A percentile compares a stretch with the other conserved stretches of the same genome.
Evolutionary conservation across 1,284 basidiomycete species (phyloP).

Genomic region (Cryptococcus sp.): DNA sequence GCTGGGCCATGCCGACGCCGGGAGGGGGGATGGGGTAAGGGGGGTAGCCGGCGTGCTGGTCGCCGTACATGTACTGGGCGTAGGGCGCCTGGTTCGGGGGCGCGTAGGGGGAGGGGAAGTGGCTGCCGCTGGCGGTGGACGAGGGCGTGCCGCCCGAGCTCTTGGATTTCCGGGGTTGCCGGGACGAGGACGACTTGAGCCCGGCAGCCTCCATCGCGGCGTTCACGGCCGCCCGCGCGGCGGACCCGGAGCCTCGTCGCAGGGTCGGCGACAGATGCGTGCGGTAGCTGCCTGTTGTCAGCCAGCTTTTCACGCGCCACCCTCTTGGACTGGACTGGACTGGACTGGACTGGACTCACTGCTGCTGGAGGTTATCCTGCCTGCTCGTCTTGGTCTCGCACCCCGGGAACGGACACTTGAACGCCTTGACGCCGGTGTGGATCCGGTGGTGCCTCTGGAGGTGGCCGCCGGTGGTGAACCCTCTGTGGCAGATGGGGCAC

Average conservation of each 20-base stretch:
- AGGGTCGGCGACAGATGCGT: slow-evolving; percentile 46
- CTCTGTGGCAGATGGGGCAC: slow-evolving; percentile 43
- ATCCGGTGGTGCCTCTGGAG: slow-evolving; percentile 48
- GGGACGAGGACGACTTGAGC: slow-evolving; percentile 38
- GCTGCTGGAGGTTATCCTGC: slow-evolving; percentile 49
- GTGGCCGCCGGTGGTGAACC: slow-evolving; percentile 48
- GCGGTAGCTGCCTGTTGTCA: slow-evolving; percentile 31
- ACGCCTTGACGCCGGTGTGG: slow-evolving; percentile 49
- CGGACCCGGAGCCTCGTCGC: slow-evolving; percentile 44
- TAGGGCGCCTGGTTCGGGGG: slow-evolving; percentile 34
- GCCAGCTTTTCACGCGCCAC: too few relatives aligned
- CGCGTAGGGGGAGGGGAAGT: slow-evolving; percentile 42
- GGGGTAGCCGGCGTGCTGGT: slow-evolving; percentile 30
- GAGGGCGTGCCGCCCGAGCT: slow-evolving; percentile 41
- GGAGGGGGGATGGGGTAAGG: slow-evolving; percentile 34
- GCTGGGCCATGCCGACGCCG: slow-evolving; percentile 26
- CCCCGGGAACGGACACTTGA: slow-evolving; percentile 48
- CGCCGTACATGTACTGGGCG: slow-evolving; percentile 45
- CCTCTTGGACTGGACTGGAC: background rate
- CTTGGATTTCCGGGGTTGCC: slow-evolving; percentile 46
- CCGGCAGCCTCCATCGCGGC: slow-evolving; percentile 48
- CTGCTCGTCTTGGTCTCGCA: slow-evolving; percentile 47
- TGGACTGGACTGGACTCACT: slow-evolving; percentile 23
- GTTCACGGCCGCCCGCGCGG: slow-evolving; percentile 43
- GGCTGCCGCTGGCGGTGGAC: slow-evolving; percentile 35